phyloP scores from a whole-genome alignment of 305 asterid genomes.

The Coffea humblotiana region DNA sequence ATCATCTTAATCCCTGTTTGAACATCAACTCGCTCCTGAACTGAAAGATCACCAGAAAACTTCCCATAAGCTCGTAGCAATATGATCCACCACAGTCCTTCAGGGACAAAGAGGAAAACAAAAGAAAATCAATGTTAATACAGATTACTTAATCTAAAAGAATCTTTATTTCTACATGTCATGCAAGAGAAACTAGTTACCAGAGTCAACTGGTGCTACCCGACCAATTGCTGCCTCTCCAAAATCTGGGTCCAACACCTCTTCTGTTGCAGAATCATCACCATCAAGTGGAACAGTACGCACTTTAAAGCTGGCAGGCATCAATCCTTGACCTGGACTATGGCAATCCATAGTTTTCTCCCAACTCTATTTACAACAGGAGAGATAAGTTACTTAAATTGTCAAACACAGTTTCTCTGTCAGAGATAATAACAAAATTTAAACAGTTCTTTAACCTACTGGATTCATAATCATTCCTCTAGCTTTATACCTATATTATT shows the following conservation, averaged over 20 bases:
- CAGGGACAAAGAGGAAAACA: conserved; percentile 1
- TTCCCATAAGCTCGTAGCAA: conserved; percentile 88
- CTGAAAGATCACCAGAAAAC: conserved; percentile 82
- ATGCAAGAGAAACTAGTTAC: conserved; percentile 37
- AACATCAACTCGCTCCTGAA: conserved; percentile 84
- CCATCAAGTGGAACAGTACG: conserved; percentile 77
- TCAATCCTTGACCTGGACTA: conserved; percentile 95
- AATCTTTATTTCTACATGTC: background rate
- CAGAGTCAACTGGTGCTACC: conserved; percentile 96
- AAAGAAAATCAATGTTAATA: background rate
- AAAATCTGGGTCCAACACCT: conserved; percentile 88
- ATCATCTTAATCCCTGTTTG: conserved; percentile 95
- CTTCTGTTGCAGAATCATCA: conserved; percentile 82
- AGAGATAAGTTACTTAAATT: conserved; percentile 9
- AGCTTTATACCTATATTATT: background rate
- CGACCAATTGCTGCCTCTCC: conserved; percentile 99
- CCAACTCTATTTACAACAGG: conserved; percentile 66
- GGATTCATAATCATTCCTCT: conserved; percentile 1
- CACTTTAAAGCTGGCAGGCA: conserved; percentile 98
- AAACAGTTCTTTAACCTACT: background rate
- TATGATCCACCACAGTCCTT: conserved; percentile 97
- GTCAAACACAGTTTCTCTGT: conserved; percentile 5
- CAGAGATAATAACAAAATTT: background rate
- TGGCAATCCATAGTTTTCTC: conserved; percentile 97
- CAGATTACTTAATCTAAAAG: background rate